Evolutionary conservation across 192 early-diverging fungal genomes (phyloP).

Genomic region (Coemansia asiatica): DNA sequence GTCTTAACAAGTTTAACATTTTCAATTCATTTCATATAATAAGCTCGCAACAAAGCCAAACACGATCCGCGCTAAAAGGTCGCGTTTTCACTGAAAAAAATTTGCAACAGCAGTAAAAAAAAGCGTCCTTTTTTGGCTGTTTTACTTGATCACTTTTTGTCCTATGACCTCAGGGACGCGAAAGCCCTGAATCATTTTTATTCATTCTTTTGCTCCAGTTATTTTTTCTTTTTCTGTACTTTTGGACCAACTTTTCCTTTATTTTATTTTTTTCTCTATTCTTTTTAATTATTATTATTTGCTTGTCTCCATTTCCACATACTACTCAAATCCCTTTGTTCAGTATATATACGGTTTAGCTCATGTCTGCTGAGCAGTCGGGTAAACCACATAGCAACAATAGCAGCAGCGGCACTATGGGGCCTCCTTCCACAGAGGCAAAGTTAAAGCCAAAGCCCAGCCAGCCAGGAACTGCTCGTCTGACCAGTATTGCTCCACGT

Average conservation of each 20-base stretch:
- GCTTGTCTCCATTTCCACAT: neutral
- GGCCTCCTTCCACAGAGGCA: neutral
- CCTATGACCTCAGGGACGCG: conserved; percentile 1
- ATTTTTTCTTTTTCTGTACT: neutral
- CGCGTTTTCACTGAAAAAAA: neutral
- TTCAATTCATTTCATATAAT: no score
- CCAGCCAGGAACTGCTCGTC: neutral
- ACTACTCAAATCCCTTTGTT: neutral
- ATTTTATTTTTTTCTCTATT: neutral
- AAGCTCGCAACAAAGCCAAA: neutral
- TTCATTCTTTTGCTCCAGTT: neutral
- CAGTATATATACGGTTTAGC: neutral
- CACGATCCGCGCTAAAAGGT: neutral
- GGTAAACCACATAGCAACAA: neutral
- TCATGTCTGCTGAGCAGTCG: neutral
- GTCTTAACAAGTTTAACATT: no score
- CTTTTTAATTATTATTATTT: neutral
- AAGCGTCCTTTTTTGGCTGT: neutral
- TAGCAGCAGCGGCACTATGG: neutral
- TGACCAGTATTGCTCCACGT: neutral
- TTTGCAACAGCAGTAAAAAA: neutral
- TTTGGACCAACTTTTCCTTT: neutral
- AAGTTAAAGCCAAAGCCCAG: neutral
- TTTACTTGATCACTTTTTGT: neutral
- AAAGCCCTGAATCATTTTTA: neutral